Conservation (phyloP, 208 protist genomes). For the Wallacemonas rigidus region DNA sequence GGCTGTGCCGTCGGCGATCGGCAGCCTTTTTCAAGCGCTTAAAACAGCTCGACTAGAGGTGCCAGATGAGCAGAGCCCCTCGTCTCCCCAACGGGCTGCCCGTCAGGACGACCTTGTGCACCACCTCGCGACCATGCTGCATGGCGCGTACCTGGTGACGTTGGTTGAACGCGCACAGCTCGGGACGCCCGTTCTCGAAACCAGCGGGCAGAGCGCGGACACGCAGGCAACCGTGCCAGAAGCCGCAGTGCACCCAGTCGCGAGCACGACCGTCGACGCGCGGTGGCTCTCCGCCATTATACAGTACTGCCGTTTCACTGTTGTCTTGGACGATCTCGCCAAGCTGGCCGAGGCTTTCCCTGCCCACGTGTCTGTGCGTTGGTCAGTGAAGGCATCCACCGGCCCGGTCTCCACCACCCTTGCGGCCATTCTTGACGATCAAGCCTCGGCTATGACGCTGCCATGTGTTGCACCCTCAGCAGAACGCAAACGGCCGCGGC, state of each 20-base stretch:
- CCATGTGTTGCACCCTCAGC: not conserved
- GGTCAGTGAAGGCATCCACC: slow-evolving; percentile 21
- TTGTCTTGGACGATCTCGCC: slow-evolving; percentile 64
- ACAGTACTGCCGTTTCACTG: slow-evolving; percentile 54
- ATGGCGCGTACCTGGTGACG: slow-evolving; percentile 71
- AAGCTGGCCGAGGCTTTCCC: slow-evolving; percentile 57
- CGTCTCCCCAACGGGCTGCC: not conserved
- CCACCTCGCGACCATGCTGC: slow-evolving; percentile 57
- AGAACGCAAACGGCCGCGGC: not conserved
- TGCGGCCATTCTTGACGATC: slow-evolving; percentile 1
- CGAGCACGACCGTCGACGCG: slow-evolving; percentile 28
- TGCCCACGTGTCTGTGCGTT: slow-evolving; percentile 44
- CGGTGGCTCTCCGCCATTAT: slow-evolving; percentile 71
- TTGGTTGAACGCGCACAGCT: slow-evolving; percentile 72
- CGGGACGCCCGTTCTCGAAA: slow-evolving; percentile 18
- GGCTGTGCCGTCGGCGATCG: slow-evolving; percentile 7
- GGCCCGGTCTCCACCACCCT: not conserved
- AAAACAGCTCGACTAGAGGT: slow-evolving; percentile 8
- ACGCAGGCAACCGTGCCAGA: not conserved
- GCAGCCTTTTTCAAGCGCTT: slow-evolving; percentile 19
- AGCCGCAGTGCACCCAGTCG: not conserved
- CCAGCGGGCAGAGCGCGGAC: not conserved
- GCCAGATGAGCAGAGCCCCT: not conserved
- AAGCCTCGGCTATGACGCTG: not conserved
- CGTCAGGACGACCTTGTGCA: slow-evolving; percentile 18